A percentile compares a stretch with the other conserved stretches of the same genome.
These are phyloP conservation scores for Chaetomiaceae sp. DNA, from an alignment of 2,329 filamentous ascomycete genomes.

Conservation along the genomic window DNA sequence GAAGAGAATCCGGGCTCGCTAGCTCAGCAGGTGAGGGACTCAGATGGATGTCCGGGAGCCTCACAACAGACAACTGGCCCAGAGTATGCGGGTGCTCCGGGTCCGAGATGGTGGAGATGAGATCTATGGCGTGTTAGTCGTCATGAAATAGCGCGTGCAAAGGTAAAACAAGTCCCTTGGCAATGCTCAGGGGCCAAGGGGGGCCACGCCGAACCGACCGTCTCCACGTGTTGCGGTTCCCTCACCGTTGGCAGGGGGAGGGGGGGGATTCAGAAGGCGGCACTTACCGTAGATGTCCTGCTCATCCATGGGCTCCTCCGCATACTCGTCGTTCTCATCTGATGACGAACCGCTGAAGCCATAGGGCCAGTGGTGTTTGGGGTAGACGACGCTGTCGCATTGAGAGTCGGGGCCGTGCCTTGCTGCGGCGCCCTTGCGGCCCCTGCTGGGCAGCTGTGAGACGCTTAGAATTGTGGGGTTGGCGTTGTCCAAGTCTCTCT, in stretches of 20 bases:
- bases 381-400: conserved; percentile 45
- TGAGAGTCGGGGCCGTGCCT: conserved; percentile 45
- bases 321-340: conserved; percentile 32
- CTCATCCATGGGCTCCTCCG: conserved; percentile 82
- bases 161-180: no score
- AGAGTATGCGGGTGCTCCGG: conserved; percentile 94
- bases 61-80: conserved; percentile 89
- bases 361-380: conserved; percentile 41
- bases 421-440: conserved; percentile 47
- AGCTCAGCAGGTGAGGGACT: conserved; percentile 55
- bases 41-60: conserved; percentile 88
- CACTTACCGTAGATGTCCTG: conserved; percentile 87
- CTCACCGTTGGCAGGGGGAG: not conserved
- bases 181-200: no score
- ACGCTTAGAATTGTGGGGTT: conserved; percentile 90
- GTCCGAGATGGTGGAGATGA: conserved; percentile 92
- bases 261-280: not conserved
- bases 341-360: conserved; percentile 34
- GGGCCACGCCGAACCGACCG: no score
- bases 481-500: conserved; percentile 61
- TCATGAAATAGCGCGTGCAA: not conserved
- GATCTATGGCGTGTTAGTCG: conserved; percentile 56
- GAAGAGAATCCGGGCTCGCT: conserved; percentile 54
- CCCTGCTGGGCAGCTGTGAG: conserved; percentile 81
- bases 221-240: not conserved